phyloP scores from a whole-genome alignment of 345 rosid genomes.

The Bretschneidera sinensis region DNA sequence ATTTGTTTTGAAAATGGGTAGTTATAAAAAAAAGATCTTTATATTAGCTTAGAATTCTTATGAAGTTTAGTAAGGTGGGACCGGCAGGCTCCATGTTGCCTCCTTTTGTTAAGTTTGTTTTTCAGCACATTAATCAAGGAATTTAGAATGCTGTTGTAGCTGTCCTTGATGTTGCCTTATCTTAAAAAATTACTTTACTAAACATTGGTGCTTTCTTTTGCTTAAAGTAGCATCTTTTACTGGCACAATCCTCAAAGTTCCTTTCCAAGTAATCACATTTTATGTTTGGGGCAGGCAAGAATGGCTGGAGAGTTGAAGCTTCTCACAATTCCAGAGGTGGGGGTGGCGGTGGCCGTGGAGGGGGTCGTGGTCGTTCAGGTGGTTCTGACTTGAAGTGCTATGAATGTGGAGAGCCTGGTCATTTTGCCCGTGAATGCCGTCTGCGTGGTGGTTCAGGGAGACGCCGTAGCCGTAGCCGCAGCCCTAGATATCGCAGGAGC shows the following conservation, averaged over 20 bases:
- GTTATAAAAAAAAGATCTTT: too few relatives aligned
- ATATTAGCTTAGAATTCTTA: too few relatives aligned
- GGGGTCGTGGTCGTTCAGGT: slow-evolving; percentile 73
- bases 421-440: slow-evolving; percentile 89
- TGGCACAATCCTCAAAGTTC: background rate
- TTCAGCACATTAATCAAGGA: too few relatives aligned
- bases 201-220: background rate
- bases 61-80: too few relatives aligned
- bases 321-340: slow-evolving; percentile 78
- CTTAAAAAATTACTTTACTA: too few relatives aligned
- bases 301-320: slow-evolving; percentile 88
- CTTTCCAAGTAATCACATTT: background rate
- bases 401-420: slow-evolving; percentile 91
- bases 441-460: slow-evolving; percentile 68
- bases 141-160: background rate
- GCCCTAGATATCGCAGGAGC: slow-evolving; percentile 79
- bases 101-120: too few relatives aligned
- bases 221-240: background rate
- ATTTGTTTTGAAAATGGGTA: too few relatives aligned
- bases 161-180: background rate
- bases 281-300: slow-evolving; percentile 47
- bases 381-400: slow-evolving; percentile 88
- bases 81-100: too few relatives aligned
- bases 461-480: slow-evolving; percentile 74
- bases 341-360: slow-evolving; percentile 57